phyloP scores from a whole-genome alignment of 129 eudicot species.

The Flaveria ramosissima region DNA sequence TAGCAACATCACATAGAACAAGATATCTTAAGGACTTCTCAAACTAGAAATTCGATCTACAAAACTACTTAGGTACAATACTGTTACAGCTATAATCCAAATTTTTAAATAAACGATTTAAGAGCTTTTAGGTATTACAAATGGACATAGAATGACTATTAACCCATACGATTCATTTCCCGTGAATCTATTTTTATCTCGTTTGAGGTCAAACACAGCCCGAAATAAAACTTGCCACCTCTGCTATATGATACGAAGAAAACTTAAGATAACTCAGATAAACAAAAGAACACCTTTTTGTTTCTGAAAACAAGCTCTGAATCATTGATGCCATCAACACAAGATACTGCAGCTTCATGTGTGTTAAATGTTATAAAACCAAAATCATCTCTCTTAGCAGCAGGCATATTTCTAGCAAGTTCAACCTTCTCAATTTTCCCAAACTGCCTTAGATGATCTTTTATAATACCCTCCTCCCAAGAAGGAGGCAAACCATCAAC shows the following conservation, averaged over 20 bases:
- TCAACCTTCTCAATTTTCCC: slow-evolving; percentile 52
- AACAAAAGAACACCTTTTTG: slow-evolving; percentile 38
- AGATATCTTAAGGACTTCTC: neutral
- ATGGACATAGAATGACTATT: neutral
- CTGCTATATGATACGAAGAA: neutral
- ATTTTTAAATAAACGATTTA: neutral
- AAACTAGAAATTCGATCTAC: neutral
- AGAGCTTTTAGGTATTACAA: neutral
- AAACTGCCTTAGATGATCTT: slow-evolving; percentile 44
- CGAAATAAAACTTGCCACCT: neutral
- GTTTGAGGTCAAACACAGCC: neutral
- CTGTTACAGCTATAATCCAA: neutral
- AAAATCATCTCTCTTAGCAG: slow-evolving; percentile 53
- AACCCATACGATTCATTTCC: neutral
- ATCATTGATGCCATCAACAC: slow-evolving; percentile 53
- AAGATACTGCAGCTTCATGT: slow-evolving; percentile 48
- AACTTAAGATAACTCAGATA: neutral
- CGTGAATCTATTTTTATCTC: neutral
- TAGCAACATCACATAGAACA: neutral
- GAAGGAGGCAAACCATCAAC: slow-evolving; percentile 50
- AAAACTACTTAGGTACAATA: neutral
- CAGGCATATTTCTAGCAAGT: slow-evolving; percentile 53
- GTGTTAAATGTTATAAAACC: slow-evolving; percentile 49
- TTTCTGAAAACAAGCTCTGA: slow-evolving; percentile 48
- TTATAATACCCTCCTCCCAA: slow-evolving; percentile 51